Percentiles rank a stretch among this genome's conserved stretches.
phyloP scores from a whole-genome alignment of 495 filamentous ascomycete genomes.

The Oidiodendron maius region DNA sequence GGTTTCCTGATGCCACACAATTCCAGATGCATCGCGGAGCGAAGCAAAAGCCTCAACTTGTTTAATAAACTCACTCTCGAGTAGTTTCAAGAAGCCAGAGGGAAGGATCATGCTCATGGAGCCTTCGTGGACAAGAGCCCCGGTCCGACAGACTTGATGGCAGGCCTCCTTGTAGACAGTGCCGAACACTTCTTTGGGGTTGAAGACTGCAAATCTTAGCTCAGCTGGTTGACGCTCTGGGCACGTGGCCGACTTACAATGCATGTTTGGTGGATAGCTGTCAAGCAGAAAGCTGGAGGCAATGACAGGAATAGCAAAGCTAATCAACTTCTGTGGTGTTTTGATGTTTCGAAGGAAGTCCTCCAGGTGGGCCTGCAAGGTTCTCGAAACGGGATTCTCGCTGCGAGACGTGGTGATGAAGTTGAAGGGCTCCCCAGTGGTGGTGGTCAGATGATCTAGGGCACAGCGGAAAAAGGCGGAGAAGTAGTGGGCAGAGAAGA shows the following conservation, averaged over 20 bases:
- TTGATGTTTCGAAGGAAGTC: conserved; percentile 15
- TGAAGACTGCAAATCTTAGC: conserved; percentile 18
- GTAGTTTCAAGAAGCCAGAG: too few relatives aligned
- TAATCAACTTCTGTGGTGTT: conserved; percentile 8
- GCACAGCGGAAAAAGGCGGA: conserved; percentile 15
- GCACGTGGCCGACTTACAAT: conserved; percentile 13
- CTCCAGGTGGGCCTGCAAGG: conserved; percentile 13
- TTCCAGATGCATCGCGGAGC: too few relatives aligned
- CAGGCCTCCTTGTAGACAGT: conserved; percentile 12
- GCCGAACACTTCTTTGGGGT: conserved; percentile 12
- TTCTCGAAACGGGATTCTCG: conserved; percentile 9
- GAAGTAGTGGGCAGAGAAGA: conserved; percentile 20
- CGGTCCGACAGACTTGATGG: not conserved
- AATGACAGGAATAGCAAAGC: conserved; percentile 19
- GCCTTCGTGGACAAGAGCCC: not conserved
- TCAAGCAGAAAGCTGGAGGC: conserved; percentile 15
- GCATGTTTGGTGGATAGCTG: conserved; percentile 11
- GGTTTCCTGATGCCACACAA: too few relatives aligned
- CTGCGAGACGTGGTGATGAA: conserved; percentile 19
- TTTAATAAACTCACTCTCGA: too few relatives aligned
- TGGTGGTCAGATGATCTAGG: conserved; percentile 15
- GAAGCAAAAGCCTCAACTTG: not conserved
- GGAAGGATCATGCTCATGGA: conserved; percentile 1
- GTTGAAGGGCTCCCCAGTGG: conserved; percentile 16
- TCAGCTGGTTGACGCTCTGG: not conserved